Evolutionary conservation across 495 filamentous ascomycete genomes (phyloP), one percentile per base, ranked within the genome.

Genomic region (Tuber microsphaerosporum): DNA sequence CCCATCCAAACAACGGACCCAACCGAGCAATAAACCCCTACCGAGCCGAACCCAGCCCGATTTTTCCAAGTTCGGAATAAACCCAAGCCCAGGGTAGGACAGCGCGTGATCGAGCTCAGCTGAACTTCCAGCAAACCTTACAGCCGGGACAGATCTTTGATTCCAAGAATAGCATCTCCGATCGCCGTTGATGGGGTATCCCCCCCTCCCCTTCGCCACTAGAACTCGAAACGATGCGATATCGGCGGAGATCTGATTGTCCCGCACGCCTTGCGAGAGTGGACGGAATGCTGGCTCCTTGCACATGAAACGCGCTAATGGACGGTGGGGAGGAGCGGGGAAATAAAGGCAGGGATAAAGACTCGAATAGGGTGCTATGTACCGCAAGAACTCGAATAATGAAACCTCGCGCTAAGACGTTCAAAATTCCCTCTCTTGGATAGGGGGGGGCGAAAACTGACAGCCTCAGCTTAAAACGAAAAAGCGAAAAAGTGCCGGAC

Each of bases 1-100:
- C 56, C 56, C n/a, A 31, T 31, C n/a, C 10, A 65, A 65, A 65
- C 45, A 16, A 46, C n/a, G 56, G n/a, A 65, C n/a, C 56, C 56
- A 31, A 65, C 56, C 56, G 12, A 65, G n/a, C n/a, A 65, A 65
- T 12, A 26, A 65, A 65, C 56, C 56, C 56, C 56, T 61, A 65
- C 56, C 56, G 56, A 65, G 26, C 56, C 56, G 56, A 31, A n/a
- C 56, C 56, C 56, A 65, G 56, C 56, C n/a, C n/a, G 12, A 65
- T 5, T 31, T 65, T 65, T 65, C 56, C 26, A 65, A 65, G 26
- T 65, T 31, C 26, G 56, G 56, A 65, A 65, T 17, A 65, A 65
- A 31, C 56, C 12, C 56, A 16, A 31, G 56, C 17, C 2, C 45
- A 65, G 12, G 56, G 56, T 65, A 31, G 56, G 56, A 65, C 56